phyloP scores from a whole-genome alignment of 208 protist species.

The Jaenimonas drosophilae region DNA sequence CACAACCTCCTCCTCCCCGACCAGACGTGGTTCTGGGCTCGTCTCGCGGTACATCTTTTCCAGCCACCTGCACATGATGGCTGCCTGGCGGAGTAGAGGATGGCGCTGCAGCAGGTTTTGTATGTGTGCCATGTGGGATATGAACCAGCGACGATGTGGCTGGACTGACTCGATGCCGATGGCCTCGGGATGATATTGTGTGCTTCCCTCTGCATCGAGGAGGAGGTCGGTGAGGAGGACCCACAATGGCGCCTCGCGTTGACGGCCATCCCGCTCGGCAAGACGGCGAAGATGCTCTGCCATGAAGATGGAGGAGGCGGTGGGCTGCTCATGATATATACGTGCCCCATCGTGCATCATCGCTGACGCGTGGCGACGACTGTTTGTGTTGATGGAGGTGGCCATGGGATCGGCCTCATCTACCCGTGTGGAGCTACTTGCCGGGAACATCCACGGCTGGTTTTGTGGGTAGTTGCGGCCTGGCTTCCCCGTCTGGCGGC shows the following conservation, averaged over 20 bases:
- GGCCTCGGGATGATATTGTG: constrained; percentile 42
- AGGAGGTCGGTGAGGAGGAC: constrained; percentile 38
- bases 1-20: constrained; percentile 40
- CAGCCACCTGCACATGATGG: constrained; percentile 61
- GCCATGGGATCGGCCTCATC: too few species aligned
- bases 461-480: too few species aligned
- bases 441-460: too few species aligned
- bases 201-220: constrained; percentile 33
- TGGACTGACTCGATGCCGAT: constrained; percentile 48
- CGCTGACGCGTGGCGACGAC: too few species aligned
- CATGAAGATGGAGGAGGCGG: constrained; percentile 18
- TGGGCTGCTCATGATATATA: too few species aligned
- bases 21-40: constrained; percentile 12
- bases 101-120: constrained; percentile 53
- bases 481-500: too few species aligned
- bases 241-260: constrained; percentile 52
- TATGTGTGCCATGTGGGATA: constrained; percentile 65
- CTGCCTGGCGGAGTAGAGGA: constrained; percentile 47
- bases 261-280: too few species aligned
- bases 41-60: constrained; percentile 44
- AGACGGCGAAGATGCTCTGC: constrained; percentile 34
- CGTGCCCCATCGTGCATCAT: too few species aligned
- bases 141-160: constrained; percentile 69
- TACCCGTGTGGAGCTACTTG: too few species aligned
- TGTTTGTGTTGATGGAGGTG: too few species aligned